These are phyloP conservation scores for Arthroderma sp. DNA, from an alignment of 2,329 filamentous ascomycete species.

Conservation along the genomic window DNA sequence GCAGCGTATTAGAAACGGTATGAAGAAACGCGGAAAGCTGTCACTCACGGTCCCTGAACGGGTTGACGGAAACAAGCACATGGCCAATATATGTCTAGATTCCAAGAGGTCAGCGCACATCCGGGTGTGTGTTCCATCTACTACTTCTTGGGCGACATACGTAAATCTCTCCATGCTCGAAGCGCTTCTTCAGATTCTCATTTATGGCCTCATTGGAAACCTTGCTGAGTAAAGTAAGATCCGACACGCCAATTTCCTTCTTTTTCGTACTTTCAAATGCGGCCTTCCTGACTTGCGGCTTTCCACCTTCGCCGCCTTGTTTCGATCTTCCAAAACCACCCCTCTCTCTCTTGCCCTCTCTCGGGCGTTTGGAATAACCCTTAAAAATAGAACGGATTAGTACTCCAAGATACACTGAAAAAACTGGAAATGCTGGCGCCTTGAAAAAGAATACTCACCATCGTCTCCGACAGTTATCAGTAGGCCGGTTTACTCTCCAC, in stretches of 20 bases:
- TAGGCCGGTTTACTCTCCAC: too few relatives aligned
- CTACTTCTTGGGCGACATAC: conserved; percentile 29
- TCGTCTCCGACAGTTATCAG: too few relatives aligned
- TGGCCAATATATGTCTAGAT: conserved; percentile 88
- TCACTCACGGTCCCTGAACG: conserved; percentile 68
- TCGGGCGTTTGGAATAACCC: conserved; percentile 32
- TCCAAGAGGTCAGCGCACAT: neutral
- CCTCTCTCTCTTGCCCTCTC: conserved; percentile 25
- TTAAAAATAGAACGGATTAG: conserved; percentile 9
- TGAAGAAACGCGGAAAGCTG: neutral
- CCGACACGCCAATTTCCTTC: conserved; percentile 97
- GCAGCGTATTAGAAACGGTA: conserved; percentile 7
- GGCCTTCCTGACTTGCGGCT: conserved; percentile 78
- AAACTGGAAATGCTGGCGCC: too few relatives aligned
- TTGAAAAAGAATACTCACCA: too few relatives aligned
- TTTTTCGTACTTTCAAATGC: conserved; percentile 94
- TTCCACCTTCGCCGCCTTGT: conserved; percentile 33
- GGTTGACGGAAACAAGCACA: conserved; percentile 97
- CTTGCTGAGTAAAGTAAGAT: conserved; percentile 94
- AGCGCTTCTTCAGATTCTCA: conserved; percentile 95
- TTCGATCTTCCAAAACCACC: conserved; percentile 31
- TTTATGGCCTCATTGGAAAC: conserved; percentile 99
- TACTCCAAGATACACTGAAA: neutral
- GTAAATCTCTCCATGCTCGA: conserved; percentile 96
- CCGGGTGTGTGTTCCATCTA: neutral